Evolutionary conservation across 495 filamentous ascomycete genomes (phyloP).

Genomic region (Neurospora hispaniola): DNA sequence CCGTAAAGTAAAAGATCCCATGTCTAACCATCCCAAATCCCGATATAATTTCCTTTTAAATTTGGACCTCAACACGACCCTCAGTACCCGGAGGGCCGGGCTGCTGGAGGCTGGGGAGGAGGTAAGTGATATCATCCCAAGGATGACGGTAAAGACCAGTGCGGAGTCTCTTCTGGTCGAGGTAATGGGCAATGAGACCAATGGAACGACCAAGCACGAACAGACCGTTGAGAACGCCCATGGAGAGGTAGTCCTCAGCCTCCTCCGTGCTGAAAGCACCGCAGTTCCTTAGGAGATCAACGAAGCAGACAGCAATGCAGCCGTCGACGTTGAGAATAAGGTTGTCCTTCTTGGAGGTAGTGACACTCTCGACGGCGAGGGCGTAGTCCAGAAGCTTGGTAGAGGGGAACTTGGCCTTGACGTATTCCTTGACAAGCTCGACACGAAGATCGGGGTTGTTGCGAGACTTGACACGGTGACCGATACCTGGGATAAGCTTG

Average conservation of each 20-base stretch:
- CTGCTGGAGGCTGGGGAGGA: constrained; percentile 72
- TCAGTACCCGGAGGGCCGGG: constrained; percentile 63
- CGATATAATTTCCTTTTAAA: constrained; percentile 10
- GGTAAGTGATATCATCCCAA: constrained; percentile 96
- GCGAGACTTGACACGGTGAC: constrained; percentile 97
- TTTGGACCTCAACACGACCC: constrained; percentile 77
- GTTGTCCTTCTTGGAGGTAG: constrained; percentile 99
- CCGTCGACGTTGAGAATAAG: constrained; percentile 98
- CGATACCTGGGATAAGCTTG: constrained; percentile 99
- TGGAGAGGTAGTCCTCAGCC: constrained; percentile 74
- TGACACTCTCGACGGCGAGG: constrained; percentile 94
- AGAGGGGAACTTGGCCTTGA: constrained; percentile 91
- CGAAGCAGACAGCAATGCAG: constrained; percentile 96
- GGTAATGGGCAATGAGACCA: constrained; percentile 98
- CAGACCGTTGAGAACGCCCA: constrained; percentile 98
- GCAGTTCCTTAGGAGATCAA: constrained; percentile 94
- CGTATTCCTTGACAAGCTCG: constrained; percentile 98
- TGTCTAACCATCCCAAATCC: background rate
- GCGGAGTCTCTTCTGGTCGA: constrained; percentile 97
- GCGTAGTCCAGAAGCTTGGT: constrained; percentile 97
- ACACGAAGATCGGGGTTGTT: constrained; percentile 99
- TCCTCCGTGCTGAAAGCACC: constrained; percentile 84
- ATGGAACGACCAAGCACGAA: constrained; percentile 95
- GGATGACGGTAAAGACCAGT: constrained; percentile 98
- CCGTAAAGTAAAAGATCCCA: background rate